These are phyloP conservation scores for Citrullus mucosospermus DNA, from an alignment of 306 rosid species.

Conservation along the genomic window DNA sequence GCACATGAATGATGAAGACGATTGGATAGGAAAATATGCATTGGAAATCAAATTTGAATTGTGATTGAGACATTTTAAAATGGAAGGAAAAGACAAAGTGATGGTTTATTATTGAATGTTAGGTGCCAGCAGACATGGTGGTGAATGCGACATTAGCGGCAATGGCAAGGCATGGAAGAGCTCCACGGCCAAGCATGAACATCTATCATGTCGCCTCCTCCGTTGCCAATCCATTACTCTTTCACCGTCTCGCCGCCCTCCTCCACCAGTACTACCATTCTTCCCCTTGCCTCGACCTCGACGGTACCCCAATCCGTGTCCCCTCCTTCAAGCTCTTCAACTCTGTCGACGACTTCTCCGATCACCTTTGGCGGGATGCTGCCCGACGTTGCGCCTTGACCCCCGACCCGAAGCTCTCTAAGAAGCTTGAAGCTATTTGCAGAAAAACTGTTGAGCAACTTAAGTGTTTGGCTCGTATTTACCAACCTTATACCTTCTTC, in stretches of 20 bases:
- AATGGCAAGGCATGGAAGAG: constrained; percentile 66
- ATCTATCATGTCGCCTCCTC: constrained; percentile 91
- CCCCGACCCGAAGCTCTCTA: constrained; percentile 36
- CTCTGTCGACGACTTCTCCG: constrained; percentile 72
- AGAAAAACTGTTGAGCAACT: constrained; percentile 85
- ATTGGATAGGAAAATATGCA: too few relatives aligned
- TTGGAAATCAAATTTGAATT: too few relatives aligned
- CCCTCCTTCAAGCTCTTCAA: constrained; percentile 69
- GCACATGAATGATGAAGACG: too few relatives aligned
- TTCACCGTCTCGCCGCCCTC: constrained; percentile 44
- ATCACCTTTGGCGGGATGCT: constrained; percentile 69
- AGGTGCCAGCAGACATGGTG: constrained; percentile 98
- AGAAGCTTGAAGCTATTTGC: constrained; percentile 50
- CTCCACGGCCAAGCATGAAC: constrained; percentile 45
- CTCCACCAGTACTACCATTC: constrained; percentile 58
- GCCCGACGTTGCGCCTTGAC: constrained; percentile 39
- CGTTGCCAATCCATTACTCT: constrained; percentile 58
- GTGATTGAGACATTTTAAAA: too few relatives aligned
- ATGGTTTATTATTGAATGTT: not conserved
- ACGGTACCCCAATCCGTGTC: constrained; percentile 69
- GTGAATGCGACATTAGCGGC: constrained; percentile 89
- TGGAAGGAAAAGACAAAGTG: too few relatives aligned
- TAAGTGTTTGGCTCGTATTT: constrained; percentile 73
- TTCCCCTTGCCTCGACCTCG: constrained; percentile 56
- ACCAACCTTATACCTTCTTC: constrained; percentile 82